A percentile compares a stretch with the other conserved stretches of the same genome.
Evolutionary conservation across 257 asterid genomes (phyloP).

Genomic region (Nicotiana attenuata): DNA sequence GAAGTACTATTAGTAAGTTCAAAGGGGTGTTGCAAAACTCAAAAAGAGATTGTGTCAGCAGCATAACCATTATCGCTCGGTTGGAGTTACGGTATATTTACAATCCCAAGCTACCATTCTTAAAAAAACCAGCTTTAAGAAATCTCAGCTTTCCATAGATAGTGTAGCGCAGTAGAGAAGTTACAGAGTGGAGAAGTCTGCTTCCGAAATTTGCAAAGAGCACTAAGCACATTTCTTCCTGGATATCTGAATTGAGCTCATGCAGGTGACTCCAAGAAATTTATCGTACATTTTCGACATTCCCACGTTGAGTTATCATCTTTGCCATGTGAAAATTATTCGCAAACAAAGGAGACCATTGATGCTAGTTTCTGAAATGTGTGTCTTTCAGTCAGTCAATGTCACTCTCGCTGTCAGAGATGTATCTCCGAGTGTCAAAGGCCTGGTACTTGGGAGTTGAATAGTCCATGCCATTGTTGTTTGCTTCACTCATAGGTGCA

Average conservation of each 20-base stretch:
- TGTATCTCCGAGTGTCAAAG: conserved; percentile 61
- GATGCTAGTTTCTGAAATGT: neutral
- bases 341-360: neutral
- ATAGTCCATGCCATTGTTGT: conserved; percentile 27
- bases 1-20: neutral
- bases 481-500: conserved; percentile 72
- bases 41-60: neutral
- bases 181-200: neutral
- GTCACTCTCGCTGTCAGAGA: conserved; percentile 64
- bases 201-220: neutral
- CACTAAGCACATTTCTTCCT: neutral
- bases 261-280: neutral
- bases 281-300: neutral
- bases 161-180: neutral
- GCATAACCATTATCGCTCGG: neutral
- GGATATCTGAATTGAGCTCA: neutral
- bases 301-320: neutral
- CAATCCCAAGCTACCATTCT: neutral
- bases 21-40: neutral
- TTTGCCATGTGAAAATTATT: neutral
- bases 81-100: neutral
- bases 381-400: conserved; percentile 18
- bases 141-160: neutral
- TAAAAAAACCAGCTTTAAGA: neutral
- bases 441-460: conserved; percentile 52